Conservation (phyloP, 2,329 filamentous ascomycete genomes). For the Curvularia hawaiiensis region DNA sequence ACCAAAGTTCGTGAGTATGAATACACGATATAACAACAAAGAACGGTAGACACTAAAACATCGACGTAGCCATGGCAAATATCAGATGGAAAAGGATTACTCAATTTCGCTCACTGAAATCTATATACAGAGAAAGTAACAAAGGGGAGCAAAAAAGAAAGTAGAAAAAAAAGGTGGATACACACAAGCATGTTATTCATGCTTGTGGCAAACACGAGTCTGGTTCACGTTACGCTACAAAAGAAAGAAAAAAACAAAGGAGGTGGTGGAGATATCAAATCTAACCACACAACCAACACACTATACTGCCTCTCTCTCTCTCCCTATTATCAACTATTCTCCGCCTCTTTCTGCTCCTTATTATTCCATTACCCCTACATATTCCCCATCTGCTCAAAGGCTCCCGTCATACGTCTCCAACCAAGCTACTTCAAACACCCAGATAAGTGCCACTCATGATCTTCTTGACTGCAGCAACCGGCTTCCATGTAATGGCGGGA, state of each 20-base stretch:
- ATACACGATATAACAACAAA: not conserved
- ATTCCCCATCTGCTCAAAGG: not conserved
- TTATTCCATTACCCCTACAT: not conserved
- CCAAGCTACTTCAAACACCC: slow-evolving; percentile 28
- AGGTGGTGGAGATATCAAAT: not conserved
- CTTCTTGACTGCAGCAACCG: slow-evolving; percentile 42
- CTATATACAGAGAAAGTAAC: not conserved
- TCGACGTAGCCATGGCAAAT: not conserved
- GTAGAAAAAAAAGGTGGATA: not conserved
- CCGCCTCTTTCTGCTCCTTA: not conserved
- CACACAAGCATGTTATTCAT: not conserved
- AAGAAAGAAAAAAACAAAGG: not conserved
- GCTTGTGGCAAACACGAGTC: not conserved
- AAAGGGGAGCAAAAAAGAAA: not conserved
- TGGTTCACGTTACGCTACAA: not conserved
- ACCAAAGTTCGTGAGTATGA: no score
- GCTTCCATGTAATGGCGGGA: slow-evolving; percentile 40
- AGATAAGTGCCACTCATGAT: slow-evolving; percentile 47
- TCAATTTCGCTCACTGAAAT: not conserved
- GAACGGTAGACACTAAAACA: not conserved
- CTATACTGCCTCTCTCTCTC: not conserved
- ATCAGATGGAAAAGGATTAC: not conserved
- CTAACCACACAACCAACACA: not conserved
- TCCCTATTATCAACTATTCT: no score
- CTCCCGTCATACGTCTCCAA: not conserved